Conservation (phyloP, 305 asterid species). For the Plantago lanceolata region DNA sequence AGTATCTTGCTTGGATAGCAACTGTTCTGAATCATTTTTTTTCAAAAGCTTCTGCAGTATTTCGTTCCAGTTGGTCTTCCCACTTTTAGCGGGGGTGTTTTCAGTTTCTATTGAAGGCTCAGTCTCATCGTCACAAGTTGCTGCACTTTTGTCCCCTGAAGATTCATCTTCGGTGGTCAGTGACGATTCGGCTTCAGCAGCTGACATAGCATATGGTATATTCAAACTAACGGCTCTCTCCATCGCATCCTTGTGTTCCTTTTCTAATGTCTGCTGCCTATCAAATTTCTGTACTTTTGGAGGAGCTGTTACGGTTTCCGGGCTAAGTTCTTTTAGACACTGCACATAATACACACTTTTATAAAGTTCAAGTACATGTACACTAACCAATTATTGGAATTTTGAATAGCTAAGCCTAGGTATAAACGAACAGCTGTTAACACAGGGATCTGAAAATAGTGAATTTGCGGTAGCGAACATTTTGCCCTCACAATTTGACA, state of each 20-base stretch:
- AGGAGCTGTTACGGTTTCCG: slow-evolving; percentile 45
- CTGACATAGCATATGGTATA: slow-evolving; percentile 69
- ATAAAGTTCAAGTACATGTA: too few species aligned
- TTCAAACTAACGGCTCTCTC: slow-evolving; percentile 85
- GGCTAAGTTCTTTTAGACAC: slow-evolving; percentile 47
- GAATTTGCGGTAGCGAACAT: too few species aligned
- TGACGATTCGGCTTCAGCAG: slow-evolving; percentile 33
- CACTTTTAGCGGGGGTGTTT: slow-evolving; percentile 25
- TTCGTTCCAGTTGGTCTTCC: slow-evolving; percentile 69
- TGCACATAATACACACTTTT: slow-evolving; percentile 30
- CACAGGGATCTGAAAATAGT: too few species aligned
- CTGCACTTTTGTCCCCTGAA: slow-evolving; percentile 27
- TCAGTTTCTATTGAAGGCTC: slow-evolving; percentile 24
- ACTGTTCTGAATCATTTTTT: slow-evolving; percentile 44
- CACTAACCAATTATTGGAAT: too few species aligned
- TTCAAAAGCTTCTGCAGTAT: slow-evolving; percentile 55
- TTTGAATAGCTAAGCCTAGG: too few species aligned
- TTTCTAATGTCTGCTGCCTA: slow-evolving; percentile 59
- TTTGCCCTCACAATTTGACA: too few species aligned
- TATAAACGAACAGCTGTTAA: too few species aligned
- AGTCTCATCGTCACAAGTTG: slow-evolving; percentile 25
- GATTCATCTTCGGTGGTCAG: slow-evolving; percentile 37
- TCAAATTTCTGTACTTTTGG: slow-evolving; percentile 58
- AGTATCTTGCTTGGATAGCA: slow-evolving; percentile 40
- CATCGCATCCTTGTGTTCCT: slow-evolving; percentile 87